Evolutionary conservation across 805 yeast species (phyloP).

Genomic region (Priceomyces carsonii): DNA sequence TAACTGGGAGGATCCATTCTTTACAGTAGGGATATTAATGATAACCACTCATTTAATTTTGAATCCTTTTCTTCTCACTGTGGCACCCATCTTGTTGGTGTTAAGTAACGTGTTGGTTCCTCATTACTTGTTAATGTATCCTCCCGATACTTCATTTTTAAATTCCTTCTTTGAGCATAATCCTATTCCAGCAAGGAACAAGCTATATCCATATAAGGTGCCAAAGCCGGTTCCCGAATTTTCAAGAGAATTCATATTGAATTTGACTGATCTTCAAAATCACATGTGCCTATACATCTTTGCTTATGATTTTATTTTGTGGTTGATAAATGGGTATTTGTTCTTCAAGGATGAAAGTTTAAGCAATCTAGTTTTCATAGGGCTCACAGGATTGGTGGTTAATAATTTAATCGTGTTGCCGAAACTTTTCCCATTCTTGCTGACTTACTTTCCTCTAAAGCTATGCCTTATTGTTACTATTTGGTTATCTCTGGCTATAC

Average conservation of each 20-base stretch:
- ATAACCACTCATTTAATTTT: slow-evolving; percentile 54
- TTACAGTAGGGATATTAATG: slow-evolving; percentile 58
- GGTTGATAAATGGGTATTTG: slow-evolving; percentile 54
- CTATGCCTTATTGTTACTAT: slow-evolving; percentile 34
- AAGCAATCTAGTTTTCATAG: slow-evolving; percentile 53
- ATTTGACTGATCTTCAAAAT: slow-evolving; percentile 82
- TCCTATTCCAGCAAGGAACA: slow-evolving; percentile 48
- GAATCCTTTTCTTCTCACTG: slow-evolving; percentile 56
- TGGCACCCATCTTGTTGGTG: slow-evolving; percentile 56
- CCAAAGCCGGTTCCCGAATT: slow-evolving; percentile 79
- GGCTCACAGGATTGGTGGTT: slow-evolving; percentile 24
- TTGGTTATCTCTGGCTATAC: slow-evolving; percentile 47
- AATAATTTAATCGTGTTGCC: slow-evolving; percentile 28
- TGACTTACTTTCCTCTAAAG: slow-evolving; percentile 29
- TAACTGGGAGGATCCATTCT: slow-evolving; percentile 64
- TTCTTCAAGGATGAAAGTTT: slow-evolving; percentile 63
- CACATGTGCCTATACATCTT: slow-evolving; percentile 67
- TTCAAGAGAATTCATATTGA: slow-evolving; percentile 73
- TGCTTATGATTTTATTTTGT: slow-evolving; percentile 57
- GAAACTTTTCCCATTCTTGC: slow-evolving; percentile 27
- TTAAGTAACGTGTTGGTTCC: slow-evolving; percentile 65
- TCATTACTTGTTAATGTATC: slow-evolving; percentile 59
- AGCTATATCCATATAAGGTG: slow-evolving; percentile 45
- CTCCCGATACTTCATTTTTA: slow-evolving; percentile 51
- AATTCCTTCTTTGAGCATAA: slow-evolving; percentile 19